Base-by-base conservation (phyloP, 371 early-diverging fungal genomes). In the Circinella umbellata region DNA sequence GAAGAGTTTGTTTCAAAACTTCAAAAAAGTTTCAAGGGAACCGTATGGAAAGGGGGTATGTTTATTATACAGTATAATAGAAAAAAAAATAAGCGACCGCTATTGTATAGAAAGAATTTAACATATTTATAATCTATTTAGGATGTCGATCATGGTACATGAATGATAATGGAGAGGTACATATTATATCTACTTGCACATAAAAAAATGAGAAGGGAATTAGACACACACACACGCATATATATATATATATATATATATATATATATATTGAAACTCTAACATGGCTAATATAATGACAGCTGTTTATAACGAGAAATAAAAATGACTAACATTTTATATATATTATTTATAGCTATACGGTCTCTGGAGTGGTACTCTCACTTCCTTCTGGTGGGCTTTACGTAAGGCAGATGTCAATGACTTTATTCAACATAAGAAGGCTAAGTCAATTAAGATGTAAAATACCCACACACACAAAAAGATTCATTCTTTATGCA, bases 131-230 rank as follows among this genome's bases (percentile, higher is more conserved):
- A 51, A 13, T 51, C 14, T 51, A 17, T 51, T n/a, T n/a, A 66
- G 76, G 76, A 55, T 66, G 66, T 49, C 67, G 66, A 11, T 72
- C 73, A 15, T 78, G 76, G 75, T 78, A 78, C 47, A 70, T 67
- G 61, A 69, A 69, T 51, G 54, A 70, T 3, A 39, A 47, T 39
- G 78, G 78, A 47, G 69, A 78, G 63, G 73, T 75, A n/a, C n/a
- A n/a, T n/a, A 72, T 59, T 61, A 15, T 57, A 11, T 57, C 20
- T 27, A 27, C 27, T 2, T 27, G 27, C 27, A 27, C 27, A 27
- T 27, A 27, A 27, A 27, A 27, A 27, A 27, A 27, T 27, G 27
- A 27, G 2, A 27, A 27, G 27, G 27, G 27, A 27, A 27, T 27
- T 27, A 27, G 27, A 2, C 27, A 27, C 27, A 27, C 27, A 27